Conservation (phyloP, 352 stramenopile species). For the Phytophthora hibernalis region DNA sequence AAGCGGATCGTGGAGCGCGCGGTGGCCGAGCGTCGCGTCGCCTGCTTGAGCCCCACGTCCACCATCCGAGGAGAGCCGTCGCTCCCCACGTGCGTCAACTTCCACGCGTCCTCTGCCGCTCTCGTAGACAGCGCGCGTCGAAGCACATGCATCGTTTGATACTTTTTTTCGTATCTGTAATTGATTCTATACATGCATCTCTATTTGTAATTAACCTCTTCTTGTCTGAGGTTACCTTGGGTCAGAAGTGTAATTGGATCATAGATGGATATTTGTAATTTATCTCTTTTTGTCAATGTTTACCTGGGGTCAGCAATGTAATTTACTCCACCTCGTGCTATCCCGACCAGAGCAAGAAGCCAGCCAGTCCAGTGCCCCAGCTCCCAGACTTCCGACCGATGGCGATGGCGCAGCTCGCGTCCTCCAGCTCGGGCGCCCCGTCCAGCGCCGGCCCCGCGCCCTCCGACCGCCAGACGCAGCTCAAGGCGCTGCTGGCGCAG, state of each 20-base stretch:
- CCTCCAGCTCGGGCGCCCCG: conserved; percentile 15
- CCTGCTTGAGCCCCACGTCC: conserved; percentile 87
- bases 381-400: conserved; percentile 27
- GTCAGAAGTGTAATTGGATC: conserved; percentile 1
- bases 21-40: conserved; percentile 83
- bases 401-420: conserved; percentile 61
- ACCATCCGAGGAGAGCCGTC: conserved; percentile 88
- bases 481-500: conserved; percentile 69
- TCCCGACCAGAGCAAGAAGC: conserved; percentile 35
- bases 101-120: conserved; percentile 24
- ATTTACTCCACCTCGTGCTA: conserved; percentile 7
- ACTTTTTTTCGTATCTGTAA: too few relatives aligned
- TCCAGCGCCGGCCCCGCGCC: background rate
- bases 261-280: conserved; percentile 21
- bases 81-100: conserved; percentile 63
- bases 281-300: background rate
- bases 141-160: too few relatives aligned
- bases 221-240: background rate
- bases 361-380: conserved; percentile 23
- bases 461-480: conserved; percentile 31
- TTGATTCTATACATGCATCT: background rate
- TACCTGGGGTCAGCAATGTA: background rate
- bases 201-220: conserved; percentile 10
- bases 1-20: conserved; percentile 89
- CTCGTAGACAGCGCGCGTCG: too few relatives aligned